Percentiles rank a stretch among this genome's conserved stretches.
These are phyloP conservation scores for Oryza rufipogon DNA, from an alignment of 176 grass and related monocot species.

Conservation along the genomic window DNA sequence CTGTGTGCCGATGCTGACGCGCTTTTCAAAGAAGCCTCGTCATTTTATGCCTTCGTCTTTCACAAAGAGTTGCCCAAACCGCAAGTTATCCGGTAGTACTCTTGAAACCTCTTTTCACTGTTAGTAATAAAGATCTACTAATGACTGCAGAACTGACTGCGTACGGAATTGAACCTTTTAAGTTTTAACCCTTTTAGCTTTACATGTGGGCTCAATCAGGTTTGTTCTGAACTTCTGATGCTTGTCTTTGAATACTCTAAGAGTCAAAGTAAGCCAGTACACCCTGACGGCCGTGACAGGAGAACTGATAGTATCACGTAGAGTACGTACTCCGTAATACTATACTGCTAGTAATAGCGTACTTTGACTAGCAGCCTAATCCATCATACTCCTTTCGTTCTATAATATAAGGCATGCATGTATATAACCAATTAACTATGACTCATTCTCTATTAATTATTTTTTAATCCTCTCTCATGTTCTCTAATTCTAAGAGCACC, in stretches of 20 bases:
- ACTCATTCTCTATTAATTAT: too few species aligned
- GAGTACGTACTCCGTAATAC: background rate
- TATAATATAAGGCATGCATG: rapidly evolving
- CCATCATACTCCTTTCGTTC: background rate
- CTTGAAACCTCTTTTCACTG: background rate
- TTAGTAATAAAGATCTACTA: background rate
- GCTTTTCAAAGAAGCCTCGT: background rate
- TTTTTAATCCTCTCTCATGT: too few species aligned
- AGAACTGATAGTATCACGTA: background rate
- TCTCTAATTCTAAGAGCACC: too few species aligned
- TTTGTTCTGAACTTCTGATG: background rate
- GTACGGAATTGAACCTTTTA: background rate
- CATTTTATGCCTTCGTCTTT: background rate
- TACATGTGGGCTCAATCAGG: background rate
- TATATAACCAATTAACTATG: too few species aligned
- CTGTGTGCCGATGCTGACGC: background rate
- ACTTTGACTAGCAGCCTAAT: background rate
- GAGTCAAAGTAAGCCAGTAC: background rate
- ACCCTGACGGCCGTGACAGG: background rate
- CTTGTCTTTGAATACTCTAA: background rate
- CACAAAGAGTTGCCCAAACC: background rate
- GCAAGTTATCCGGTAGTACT: conserved; percentile 18
- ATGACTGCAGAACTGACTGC: background rate
- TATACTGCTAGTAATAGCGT: background rate
- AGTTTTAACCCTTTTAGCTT: background rate